phyloP scores from a whole-genome alignment of 352 stramenopile species.

The Globisporangium carolinianum region DNA sequence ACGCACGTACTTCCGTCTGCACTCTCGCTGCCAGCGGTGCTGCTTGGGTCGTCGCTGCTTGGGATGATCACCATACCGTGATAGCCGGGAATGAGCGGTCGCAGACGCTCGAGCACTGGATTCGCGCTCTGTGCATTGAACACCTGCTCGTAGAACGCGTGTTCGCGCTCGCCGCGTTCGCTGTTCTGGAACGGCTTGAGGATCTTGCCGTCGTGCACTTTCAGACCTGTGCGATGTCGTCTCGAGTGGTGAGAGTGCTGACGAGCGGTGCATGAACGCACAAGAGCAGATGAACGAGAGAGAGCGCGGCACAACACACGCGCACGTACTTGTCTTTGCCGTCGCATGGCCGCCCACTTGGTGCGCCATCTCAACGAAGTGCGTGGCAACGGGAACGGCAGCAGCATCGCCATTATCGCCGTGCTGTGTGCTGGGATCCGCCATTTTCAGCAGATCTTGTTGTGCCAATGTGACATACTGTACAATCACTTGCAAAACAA shows the following conservation, averaged over 20 bases:
- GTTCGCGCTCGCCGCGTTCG: constrained; percentile 59
- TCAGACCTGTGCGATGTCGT: constrained; percentile 33
- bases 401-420: neutral
- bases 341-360: constrained; percentile 77
- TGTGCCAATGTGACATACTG: too few relatives aligned
- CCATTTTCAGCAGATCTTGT: neutral
- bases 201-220: constrained; percentile 54
- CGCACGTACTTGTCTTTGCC: constrained; percentile 46
- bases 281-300: neutral
- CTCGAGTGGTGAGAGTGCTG: neutral
- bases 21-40: constrained; percentile 3
- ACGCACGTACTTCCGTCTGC: constrained; percentile 4
- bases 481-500: too few relatives aligned
- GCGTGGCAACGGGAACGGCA: constrained; percentile 2
- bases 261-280: neutral
- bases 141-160: constrained; percentile 71
- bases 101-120: constrained; percentile 22
- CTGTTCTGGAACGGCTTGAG: constrained; percentile 86
- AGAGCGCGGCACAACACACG: neutral
- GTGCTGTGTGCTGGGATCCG: neutral
- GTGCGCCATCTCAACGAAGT: constrained; percentile 52
- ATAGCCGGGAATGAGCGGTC: constrained; percentile 52
- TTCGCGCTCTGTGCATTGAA: constrained; percentile 22
- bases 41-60: constrained; percentile 5
- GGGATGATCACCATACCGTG: constrained; percentile 39